Evolutionary conservation across 2,329 filamentous ascomycete species (phyloP).

Genomic region (Ceratocystis cubensis): DNA sequence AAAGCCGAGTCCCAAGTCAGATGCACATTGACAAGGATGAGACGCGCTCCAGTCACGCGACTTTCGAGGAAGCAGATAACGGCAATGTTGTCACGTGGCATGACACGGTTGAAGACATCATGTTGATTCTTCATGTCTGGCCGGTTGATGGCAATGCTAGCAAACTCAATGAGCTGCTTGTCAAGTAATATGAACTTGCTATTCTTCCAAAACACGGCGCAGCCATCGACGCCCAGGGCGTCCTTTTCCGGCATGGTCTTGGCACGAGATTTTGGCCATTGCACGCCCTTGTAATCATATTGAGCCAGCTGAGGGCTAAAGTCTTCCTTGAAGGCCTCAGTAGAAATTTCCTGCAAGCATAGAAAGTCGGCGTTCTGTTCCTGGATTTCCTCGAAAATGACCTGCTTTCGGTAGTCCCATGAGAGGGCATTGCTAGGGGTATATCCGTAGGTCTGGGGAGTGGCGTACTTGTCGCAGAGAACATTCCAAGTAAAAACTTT

Average conservation of each 20-base stretch:
- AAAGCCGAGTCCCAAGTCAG: constrained; percentile 86
- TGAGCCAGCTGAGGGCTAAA: constrained; percentile 79
- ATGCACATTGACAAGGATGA: constrained; percentile 90
- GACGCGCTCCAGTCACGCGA: constrained; percentile 70
- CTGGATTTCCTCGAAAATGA: constrained; percentile 72
- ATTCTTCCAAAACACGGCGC: constrained; percentile 91
- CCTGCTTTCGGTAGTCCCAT: constrained; percentile 76
- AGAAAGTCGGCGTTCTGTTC: constrained; percentile 75
- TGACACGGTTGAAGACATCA: constrained; percentile 95
- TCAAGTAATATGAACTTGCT: constrained; percentile 90
- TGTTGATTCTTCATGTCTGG: constrained; percentile 96
- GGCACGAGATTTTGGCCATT: constrained; percentile 79
- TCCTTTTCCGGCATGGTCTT: constrained; percentile 88
- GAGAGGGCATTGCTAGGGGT: constrained; percentile 67
- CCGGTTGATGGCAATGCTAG: constrained; percentile 80
- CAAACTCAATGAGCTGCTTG: constrained; percentile 88
- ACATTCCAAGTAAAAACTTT: constrained; percentile 92
- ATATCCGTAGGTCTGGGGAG: constrained; percentile 74
- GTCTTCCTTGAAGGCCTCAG: constrained; percentile 81
- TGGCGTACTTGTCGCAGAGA: constrained; percentile 86
- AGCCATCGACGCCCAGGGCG: constrained; percentile 82
- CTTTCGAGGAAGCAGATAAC: constrained; percentile 90
- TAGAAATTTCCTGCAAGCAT: constrained; percentile 86
- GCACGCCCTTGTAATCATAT: constrained; percentile 84
- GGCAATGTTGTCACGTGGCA: constrained; percentile 96